phyloP scores from a whole-genome alignment of 2,329 filamentous ascomycete species.

The Alternaria novae-zelandiae region DNA sequence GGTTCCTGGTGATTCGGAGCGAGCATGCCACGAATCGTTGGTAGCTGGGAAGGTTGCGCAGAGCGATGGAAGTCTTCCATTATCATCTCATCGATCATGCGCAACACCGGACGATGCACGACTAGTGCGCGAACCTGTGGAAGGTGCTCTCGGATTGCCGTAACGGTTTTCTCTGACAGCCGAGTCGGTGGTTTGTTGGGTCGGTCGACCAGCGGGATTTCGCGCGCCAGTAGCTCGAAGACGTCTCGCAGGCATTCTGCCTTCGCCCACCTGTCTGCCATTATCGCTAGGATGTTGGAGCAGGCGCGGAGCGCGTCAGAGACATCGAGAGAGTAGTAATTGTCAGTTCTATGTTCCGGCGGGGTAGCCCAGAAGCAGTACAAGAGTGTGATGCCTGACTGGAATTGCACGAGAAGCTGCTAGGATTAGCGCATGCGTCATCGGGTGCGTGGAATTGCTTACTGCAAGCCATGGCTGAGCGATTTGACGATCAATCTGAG shows the following conservation, averaged over 20 bases:
- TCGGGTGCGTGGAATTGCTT: not conserved
- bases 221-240: constrained; percentile 42
- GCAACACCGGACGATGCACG: constrained; percentile 25
- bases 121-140: constrained; percentile 17
- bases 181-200: constrained; percentile 19
- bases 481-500: constrained; percentile 28
- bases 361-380: constrained; percentile 49
- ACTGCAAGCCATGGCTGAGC: constrained; percentile 29
- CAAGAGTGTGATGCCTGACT: constrained; percentile 46
- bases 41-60: not conserved
- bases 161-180: constrained; percentile 16
- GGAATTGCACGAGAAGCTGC: constrained; percentile 35
- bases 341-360: constrained; percentile 33
- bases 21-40: constrained; percentile 12
- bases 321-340: constrained; percentile 33
- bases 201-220: constrained; percentile 26
- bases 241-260: constrained; percentile 44
- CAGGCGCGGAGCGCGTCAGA: constrained; percentile 47
- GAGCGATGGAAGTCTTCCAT: constrained; percentile 21
- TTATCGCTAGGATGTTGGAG: constrained; percentile 45
- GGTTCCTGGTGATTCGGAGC: not conserved
- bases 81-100: constrained; percentile 29
- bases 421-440: not conserved
- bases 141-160: constrained; percentile 13
- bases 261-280: constrained; percentile 47